Evolutionary conservation across 495 filamentous ascomycete genomes (phyloP).

Genomic region (Hyaloscypha finlandica): DNA sequence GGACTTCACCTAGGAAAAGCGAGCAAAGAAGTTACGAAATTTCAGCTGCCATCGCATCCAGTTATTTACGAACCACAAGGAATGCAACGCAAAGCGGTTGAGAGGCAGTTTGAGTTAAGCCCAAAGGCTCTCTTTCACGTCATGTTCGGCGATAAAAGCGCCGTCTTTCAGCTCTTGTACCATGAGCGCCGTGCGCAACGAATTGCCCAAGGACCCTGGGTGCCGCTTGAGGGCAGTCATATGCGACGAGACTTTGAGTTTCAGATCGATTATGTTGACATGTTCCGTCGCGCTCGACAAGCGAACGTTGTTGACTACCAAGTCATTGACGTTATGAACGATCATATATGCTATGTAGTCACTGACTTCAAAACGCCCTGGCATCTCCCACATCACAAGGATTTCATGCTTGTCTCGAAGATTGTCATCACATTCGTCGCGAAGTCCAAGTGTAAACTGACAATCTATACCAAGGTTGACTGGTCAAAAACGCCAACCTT

Average conservation of each 20-base stretch:
- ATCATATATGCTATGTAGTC: constrained; percentile 94
- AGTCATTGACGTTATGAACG: constrained; percentile 86
- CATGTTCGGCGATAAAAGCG: constrained; percentile 92
- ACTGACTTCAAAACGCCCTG: constrained; percentile 86
- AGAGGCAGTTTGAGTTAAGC: constrained; percentile 81
- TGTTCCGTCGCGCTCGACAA: constrained; percentile 60
- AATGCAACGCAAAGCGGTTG: constrained; percentile 68
- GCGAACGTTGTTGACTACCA: constrained; percentile 79
- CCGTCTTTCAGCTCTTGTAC: constrained; percentile 89
- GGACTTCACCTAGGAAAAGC: constrained; percentile 53
- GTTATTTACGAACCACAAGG: constrained; percentile 81
- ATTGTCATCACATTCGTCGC: constrained; percentile 91
- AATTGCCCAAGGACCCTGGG: constrained; percentile 86
- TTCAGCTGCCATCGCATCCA: constrained; percentile 81
- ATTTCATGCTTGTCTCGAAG: constrained; percentile 85
- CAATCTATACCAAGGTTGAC: constrained; percentile 82
- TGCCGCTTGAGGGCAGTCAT: constrained; percentile 62
- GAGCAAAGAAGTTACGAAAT: constrained; percentile 64
- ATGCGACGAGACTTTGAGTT: constrained; percentile 80
- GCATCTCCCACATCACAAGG: constrained; percentile 79
- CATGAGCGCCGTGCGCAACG: constrained; percentile 79
- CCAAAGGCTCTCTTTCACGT: constrained; percentile 95
- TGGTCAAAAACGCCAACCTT: constrained; percentile 72
- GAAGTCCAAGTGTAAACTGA: constrained; percentile 89
- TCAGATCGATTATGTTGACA: constrained; percentile 65